Evolutionary conservation across 805 yeast species (phyloP), one percentile per base, ranked within the genome.

Genomic region (Metschnikowia amazonensis): DNA sequence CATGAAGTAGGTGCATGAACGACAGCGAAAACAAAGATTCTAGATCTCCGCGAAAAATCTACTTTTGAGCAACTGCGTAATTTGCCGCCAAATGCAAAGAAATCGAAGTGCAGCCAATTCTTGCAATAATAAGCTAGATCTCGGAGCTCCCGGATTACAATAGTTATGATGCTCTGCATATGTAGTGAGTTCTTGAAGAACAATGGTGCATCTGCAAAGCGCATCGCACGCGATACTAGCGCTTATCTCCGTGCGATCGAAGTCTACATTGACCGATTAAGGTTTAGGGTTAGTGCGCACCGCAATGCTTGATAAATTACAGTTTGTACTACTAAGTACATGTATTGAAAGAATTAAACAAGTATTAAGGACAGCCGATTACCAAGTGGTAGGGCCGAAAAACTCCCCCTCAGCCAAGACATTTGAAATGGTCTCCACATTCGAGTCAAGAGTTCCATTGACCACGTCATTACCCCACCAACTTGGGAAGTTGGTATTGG

Each of bases 381-480:
- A 71, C 81, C 81, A 77, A 4, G 59, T 52, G 27, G 63, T 24
- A 10, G 77, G 77, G 13, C 82, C 82, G 50, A 77, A 77, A 29
- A 64, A 53, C 47, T 72, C 70, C 28, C 80, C 81, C 6, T 57
- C 60, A 11, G 55, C 44, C 49, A 75, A 60, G 2, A 52, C 42
- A 2, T 45, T 27, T 43, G 64, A 48, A 43, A 62, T 56, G 30
- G 70, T 66, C 30, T 47, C 48, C 28, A 58, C 66, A 47, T 67
- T 62, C 35, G 66, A 59, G 52, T 72, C 80, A 44, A 70, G 63
- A 17, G 74, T 68, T 14, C 56, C 53, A 30, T 66, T 63, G 25
- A 68, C 63, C 36, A 76, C 80, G 39, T 57, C 60, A 45, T 74
- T 77, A 16, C 89, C 90, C 90, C 90, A 84, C 90, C 90, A 84